phyloP scores from a whole-genome alignment of 2,329 filamentous ascomycete species.

The Trichoderma arundinaceum region DNA sequence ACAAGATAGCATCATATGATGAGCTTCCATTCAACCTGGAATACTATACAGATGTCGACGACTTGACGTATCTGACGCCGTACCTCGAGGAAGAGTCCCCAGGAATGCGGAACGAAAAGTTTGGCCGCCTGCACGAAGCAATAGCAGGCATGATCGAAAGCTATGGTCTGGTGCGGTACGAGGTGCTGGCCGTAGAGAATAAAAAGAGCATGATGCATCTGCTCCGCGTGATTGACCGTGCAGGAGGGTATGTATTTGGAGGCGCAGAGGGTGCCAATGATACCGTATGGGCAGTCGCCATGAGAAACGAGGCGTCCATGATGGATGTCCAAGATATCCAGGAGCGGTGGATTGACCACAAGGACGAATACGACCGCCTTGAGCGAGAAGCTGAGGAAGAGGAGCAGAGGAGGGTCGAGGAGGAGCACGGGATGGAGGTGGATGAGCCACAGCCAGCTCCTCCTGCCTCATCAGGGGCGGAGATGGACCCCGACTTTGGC shows the following conservation, averaged over 20 bases:
- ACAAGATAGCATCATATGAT: slow-evolving; percentile 85
- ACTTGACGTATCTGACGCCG: slow-evolving; percentile 82
- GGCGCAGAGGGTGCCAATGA: slow-evolving; percentile 91
- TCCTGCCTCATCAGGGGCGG: slow-evolving; percentile 35
- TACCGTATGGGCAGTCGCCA: slow-evolving; percentile 95
- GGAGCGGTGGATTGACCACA: slow-evolving; percentile 92
- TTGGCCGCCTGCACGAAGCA: slow-evolving; percentile 81
- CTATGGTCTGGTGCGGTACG: slow-evolving; percentile 88
- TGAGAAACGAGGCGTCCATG: slow-evolving; percentile 74
- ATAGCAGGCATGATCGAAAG: slow-evolving; percentile 86
- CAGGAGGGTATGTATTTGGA: slow-evolving; percentile 91
- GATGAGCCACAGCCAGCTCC: slow-evolving; percentile 38
- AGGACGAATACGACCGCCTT: slow-evolving; percentile 82
- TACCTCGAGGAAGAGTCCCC: slow-evolving; percentile 80
- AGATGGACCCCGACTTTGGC: slow-evolving; percentile 56
- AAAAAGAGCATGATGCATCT: slow-evolving; percentile 96
- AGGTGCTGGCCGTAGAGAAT: slow-evolving; percentile 94
- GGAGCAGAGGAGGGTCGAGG: slow-evolving; percentile 66
- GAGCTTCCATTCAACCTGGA: slow-evolving; percentile 93
- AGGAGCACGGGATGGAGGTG: slow-evolving; percentile 48
- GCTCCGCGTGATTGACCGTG: slow-evolving; percentile 85
- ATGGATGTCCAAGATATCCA: slow-evolving; percentile 90
- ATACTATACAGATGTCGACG: slow-evolving; percentile 96
- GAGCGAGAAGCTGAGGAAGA: slow-evolving; percentile 80
- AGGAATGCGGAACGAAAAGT: slow-evolving; percentile 72